Evolutionary conservation across 169 alveolate genomes (phyloP).

Genomic region (Eimeria brunetti): DNA sequence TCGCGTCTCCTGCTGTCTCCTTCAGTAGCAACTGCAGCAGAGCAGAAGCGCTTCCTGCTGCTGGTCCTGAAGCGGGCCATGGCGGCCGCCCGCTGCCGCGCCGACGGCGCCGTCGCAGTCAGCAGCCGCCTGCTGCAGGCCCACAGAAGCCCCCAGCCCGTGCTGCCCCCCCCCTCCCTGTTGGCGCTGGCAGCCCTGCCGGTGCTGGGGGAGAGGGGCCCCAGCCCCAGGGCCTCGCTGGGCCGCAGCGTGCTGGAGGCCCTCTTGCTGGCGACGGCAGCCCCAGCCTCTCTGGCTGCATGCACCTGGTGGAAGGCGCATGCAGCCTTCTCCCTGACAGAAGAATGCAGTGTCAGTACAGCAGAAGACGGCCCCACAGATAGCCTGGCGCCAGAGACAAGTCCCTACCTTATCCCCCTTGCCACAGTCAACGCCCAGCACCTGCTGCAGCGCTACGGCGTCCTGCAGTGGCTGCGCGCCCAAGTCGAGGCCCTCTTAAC

Average conservation of each 20-base stretch:
- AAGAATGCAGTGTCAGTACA: background rate
- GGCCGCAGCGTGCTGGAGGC: conserved; percentile 56
- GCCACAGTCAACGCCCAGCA: conserved; percentile 70
- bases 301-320: conserved; percentile 63
- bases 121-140: conserved; percentile 56
- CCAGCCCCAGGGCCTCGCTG: background rate
- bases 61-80: conserved; percentile 48
- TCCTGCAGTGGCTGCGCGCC: conserved; percentile 50
- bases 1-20: conserved; percentile 54
- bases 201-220: background rate
- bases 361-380: background rate
- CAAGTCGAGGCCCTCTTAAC: conserved; percentile 42
- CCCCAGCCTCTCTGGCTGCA: conserved; percentile 35
- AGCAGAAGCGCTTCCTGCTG: conserved; percentile 31
- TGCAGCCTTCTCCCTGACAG: conserved; percentile 27
- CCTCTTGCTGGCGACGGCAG: conserved; percentile 54
- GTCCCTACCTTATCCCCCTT: conserved; percentile 9
- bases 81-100: conserved; percentile 49
- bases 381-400: background rate
- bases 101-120: conserved; percentile 47
- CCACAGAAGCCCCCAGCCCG: conserved; percentile 26
- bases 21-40: conserved; percentile 38
- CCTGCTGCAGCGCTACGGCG: conserved; percentile 60
- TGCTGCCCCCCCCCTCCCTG: conserved; percentile 47
- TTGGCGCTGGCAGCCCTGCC: conserved; percentile 48